Conservation (phyloP, 495 filamentous ascomycete genomes). For the Delitschia confertaspora region DNA sequence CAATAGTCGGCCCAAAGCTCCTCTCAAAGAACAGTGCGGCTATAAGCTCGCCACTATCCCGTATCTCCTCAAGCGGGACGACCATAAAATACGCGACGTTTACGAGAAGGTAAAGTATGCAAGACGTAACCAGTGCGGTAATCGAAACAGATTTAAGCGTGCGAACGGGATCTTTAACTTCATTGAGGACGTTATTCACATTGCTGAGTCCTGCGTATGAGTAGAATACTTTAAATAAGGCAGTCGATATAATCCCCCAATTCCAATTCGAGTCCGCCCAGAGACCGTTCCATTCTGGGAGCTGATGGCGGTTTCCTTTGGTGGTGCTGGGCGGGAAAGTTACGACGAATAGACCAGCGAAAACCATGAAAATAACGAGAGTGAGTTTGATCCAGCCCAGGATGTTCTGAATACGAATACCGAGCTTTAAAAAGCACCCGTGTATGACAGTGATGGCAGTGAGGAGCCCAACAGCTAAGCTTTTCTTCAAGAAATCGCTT, state of each 20-base stretch:
- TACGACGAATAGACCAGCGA: slow-evolving; percentile 37
- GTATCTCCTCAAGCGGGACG: slow-evolving; percentile 59
- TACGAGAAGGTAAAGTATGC: slow-evolving; percentile 55
- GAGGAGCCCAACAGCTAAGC: slow-evolving; percentile 25
- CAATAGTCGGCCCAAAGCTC: slow-evolving; percentile 52
- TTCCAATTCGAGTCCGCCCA: slow-evolving; percentile 50
- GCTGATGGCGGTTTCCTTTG: not conserved
- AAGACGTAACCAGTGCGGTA: slow-evolving; percentile 51
- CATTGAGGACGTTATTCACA: slow-evolving; percentile 67
- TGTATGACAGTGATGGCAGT: slow-evolving; percentile 29
- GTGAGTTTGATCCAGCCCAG: slow-evolving; percentile 30
- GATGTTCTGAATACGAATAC: slow-evolving; percentile 29
- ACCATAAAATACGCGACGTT: slow-evolving; percentile 65
- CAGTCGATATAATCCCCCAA: slow-evolving; percentile 48
- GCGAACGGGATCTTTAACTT: slow-evolving; percentile 59
- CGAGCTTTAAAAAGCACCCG: slow-evolving; percentile 26
- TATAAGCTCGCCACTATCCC: slow-evolving; percentile 56
- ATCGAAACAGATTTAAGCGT: slow-evolving; percentile 59
- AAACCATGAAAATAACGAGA: slow-evolving; percentile 36
- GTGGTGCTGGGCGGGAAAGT: slow-evolving; percentile 14
- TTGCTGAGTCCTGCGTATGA: slow-evolving; percentile 62
- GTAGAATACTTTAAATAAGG: slow-evolving; percentile 66
- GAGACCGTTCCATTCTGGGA: slow-evolving; percentile 29
- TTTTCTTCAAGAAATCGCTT: slow-evolving; percentile 13
- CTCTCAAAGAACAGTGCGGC: slow-evolving; percentile 59